phyloP scores from a whole-genome alignment of 176 grass and related monocot species.

The Oryza glaberrima region DNA sequence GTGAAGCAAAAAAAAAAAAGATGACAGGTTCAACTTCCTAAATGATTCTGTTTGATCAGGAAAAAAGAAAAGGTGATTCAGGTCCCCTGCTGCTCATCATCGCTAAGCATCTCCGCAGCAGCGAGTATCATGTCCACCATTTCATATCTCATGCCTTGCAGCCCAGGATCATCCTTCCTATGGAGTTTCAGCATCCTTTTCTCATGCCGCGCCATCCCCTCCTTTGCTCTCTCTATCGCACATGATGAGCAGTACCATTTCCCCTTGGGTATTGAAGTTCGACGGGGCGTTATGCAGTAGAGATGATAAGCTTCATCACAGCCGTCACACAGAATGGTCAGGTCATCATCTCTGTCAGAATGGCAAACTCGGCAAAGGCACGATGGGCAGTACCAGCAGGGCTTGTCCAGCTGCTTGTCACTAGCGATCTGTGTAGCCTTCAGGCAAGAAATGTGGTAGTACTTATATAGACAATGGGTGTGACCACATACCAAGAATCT shows the following conservation, averaged over 20 bases:
- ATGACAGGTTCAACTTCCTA: slow-evolving; percentile 4
- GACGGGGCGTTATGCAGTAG: slow-evolving; percentile 82
- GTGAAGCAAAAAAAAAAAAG: neutral
- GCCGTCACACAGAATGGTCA: slow-evolving; percentile 80
- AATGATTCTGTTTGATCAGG: slow-evolving; percentile 22
- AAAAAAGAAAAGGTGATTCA: neutral
- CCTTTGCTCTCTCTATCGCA: slow-evolving; percentile 53
- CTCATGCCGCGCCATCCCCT: slow-evolving; percentile 59
- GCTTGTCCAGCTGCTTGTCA: slow-evolving; percentile 42
- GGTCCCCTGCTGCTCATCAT: slow-evolving; percentile 40
- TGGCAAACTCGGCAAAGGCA: slow-evolving; percentile 82
- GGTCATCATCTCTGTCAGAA: slow-evolving; percentile 72
- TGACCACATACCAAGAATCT: slow-evolving; percentile 78
- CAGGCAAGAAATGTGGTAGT: slow-evolving; percentile 78
- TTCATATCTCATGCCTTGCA: slow-evolving; percentile 36
- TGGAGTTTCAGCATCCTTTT: slow-evolving; percentile 50
- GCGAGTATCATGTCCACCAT: slow-evolving; percentile 71
- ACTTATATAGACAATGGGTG: slow-evolving; percentile 77
- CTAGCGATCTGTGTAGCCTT: slow-evolving; percentile 61
- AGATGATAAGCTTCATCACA: slow-evolving; percentile 88
- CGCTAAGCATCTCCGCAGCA: slow-evolving; percentile 62
- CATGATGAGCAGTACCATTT: slow-evolving; percentile 82
- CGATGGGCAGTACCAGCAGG: slow-evolving; percentile 86
- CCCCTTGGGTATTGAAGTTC: slow-evolving; percentile 63
- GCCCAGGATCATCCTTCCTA: slow-evolving; percentile 39